Conservation (phyloP, 73 alveolate species). For the Durusdinium trenchii region DNA sequence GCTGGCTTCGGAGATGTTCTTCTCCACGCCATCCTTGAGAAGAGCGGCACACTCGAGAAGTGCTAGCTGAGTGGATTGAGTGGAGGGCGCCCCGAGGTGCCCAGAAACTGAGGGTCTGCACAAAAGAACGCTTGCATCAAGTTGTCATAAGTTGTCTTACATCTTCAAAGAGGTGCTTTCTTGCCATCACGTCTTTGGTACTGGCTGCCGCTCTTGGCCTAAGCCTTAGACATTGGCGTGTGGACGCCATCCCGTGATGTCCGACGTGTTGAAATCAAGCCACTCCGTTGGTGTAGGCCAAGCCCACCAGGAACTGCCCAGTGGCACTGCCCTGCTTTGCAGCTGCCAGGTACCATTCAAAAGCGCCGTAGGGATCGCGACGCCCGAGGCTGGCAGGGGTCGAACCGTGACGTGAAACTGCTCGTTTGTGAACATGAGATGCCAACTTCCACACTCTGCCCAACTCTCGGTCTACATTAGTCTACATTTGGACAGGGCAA, state of each 20-base stretch:
- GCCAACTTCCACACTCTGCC: too few species aligned
- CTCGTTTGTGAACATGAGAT: too few species aligned
- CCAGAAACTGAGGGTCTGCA: not conserved
- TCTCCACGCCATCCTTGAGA: constrained; percentile 49
- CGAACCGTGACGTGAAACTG: too few species aligned
- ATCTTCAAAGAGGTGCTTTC: too few species aligned
- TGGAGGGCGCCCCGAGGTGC: not conserved
- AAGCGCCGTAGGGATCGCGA: constrained; percentile 24
- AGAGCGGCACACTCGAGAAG: not conserved
- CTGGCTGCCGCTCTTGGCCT: too few species aligned
- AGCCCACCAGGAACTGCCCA: constrained; percentile 75
- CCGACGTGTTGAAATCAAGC: constrained; percentile 41
- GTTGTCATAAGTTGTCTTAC: too few species aligned
- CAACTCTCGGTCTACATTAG: not conserved
- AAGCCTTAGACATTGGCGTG: too few species aligned
- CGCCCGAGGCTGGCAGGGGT: constrained; percentile 18
- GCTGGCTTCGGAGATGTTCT: constrained; percentile 55
- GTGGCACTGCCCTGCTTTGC: constrained; percentile 50
- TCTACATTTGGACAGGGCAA: not conserved
- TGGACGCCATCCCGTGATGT: too few species aligned
- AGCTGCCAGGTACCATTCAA: constrained; percentile 41
- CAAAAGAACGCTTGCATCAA: not conserved
- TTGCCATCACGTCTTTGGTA: too few species aligned
- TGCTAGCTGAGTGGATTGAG: not conserved
- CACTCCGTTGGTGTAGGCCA: constrained; percentile 88